Evolutionary conservation across 768 basidiomycete species (phyloP).

Genomic region (Paxillus involutus): DNA sequence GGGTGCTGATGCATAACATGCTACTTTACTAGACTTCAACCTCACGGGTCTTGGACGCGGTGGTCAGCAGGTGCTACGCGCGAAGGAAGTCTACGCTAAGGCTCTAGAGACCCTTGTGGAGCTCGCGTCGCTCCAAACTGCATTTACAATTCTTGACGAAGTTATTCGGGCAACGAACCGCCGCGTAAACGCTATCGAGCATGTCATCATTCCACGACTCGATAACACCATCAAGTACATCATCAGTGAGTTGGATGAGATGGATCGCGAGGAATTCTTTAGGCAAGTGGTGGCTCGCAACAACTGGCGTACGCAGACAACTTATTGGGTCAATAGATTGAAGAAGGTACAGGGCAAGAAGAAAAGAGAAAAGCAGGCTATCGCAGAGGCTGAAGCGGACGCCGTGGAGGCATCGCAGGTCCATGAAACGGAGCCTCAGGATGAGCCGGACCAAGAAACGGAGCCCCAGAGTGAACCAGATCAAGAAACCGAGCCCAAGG

Average conservation of each 20-base stretch:
- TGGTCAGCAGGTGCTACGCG: conserved; percentile 91
- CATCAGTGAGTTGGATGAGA: conserved; percentile 95
- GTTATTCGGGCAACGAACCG: conserved; percentile 99
- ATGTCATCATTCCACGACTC: conserved; percentile 91
- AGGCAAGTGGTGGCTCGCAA: conserved; percentile 45
- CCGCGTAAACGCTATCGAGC: conserved; percentile 97
- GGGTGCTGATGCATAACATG: background rate
- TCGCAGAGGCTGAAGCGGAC: conserved; percentile 6
- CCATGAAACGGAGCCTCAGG: conserved; percentile 3
- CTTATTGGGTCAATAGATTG: conserved; percentile 48
- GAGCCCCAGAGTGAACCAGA: conserved; percentile 14
- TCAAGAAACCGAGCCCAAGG: conserved; percentile 3
- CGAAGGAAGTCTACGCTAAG: conserved; percentile 98
- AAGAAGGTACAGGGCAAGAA: conserved; percentile 99
- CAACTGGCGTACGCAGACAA: background rate
- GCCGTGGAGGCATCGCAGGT: conserved; percentile 2
- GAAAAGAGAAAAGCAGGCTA: conserved; percentile 54
- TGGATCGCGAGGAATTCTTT: conserved; percentile 97
- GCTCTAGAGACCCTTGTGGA: conserved; percentile 97
- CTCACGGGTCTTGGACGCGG: conserved; percentile 96
- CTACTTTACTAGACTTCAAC: conserved; percentile 74
- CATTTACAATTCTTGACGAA: conserved; percentile 97
- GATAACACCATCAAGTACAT: conserved; percentile 99
- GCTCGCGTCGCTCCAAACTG: conserved; percentile 94
- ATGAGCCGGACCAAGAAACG: background rate